phyloP scores from a whole-genome alignment of 2,329 filamentous ascomycete genomes.

The Rhynchosporium secalis region DNA sequence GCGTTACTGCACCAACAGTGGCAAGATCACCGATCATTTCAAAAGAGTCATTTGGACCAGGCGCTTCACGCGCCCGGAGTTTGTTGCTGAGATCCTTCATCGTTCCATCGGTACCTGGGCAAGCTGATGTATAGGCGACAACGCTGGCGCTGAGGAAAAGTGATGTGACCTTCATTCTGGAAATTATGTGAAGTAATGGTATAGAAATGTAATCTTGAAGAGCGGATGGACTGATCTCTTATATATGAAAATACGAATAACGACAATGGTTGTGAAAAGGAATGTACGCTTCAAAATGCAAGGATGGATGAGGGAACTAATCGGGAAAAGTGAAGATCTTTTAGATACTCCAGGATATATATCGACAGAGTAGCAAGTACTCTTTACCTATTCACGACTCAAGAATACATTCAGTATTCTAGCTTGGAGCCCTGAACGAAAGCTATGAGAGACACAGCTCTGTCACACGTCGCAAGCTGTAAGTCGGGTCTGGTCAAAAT shows the following conservation, averaged over 20 bases:
- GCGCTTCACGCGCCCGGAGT: not conserved
- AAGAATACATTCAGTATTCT: not conserved
- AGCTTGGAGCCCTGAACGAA: not conserved
- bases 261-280: not conserved
- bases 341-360: not conserved
- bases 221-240: too few relatives aligned
- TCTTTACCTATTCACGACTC: not conserved
- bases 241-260: not conserved
- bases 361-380: not conserved
- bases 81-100: conserved; percentile 13
- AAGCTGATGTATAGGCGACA: not conserved
- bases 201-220: too few relatives aligned
- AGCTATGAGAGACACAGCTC: not conserved
- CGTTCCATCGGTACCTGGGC: conserved; percentile 6
- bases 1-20: conserved; percentile 15
- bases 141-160: not conserved
- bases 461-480: not conserved
- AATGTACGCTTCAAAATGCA: conserved; percentile 5
- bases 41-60: conserved; percentile 53
- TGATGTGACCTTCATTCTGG: conserved; percentile 8
- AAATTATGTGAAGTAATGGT: not conserved
- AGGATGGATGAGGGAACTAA: not conserved
- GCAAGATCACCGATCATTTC: conserved; percentile 74
- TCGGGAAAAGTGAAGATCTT: not conserved
- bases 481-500: not conserved